A percentile compares a stretch with the other conserved stretches of the same genome.
Evolutionary conservation across 2,329 filamentous ascomycete species (phyloP).

Genomic region (Xylaria sp.): DNA sequence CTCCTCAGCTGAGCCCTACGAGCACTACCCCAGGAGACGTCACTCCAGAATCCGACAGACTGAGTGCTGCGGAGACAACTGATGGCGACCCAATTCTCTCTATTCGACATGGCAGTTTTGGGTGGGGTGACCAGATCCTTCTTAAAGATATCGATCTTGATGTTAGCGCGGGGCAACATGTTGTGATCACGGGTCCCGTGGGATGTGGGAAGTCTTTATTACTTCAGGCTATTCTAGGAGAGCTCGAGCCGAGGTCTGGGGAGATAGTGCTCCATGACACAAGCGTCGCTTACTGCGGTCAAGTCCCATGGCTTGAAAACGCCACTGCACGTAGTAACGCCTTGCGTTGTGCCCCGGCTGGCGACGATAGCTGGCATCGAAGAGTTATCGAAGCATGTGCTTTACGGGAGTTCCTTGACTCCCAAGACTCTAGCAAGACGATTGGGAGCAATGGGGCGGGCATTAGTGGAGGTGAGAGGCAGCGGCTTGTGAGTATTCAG

Average conservation of each 20-base stretch:
- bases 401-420: neutral
- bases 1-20: neutral
- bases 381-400: neutral
- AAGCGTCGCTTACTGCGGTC: neutral
- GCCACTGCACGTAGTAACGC: neutral
- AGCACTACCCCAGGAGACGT: neutral
- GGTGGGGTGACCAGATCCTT: neutral
- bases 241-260: neutral
- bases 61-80: neutral
- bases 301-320: neutral
- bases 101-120: neutral
- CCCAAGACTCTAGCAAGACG: neutral
- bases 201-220: conserved; percentile 1
- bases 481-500: neutral
- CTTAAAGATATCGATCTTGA: conserved; percentile 1
- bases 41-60: neutral
- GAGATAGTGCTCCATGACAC: conserved; percentile 1
- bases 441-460: neutral
- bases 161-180: neutral
- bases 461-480: neutral
- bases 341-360: neutral
- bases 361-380: neutral
- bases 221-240: neutral
- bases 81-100: neutral
- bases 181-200: neutral